phyloP scores from a whole-genome alignment of 495 filamentous ascomycete species.

The Sporormia fimetaria region DNA sequence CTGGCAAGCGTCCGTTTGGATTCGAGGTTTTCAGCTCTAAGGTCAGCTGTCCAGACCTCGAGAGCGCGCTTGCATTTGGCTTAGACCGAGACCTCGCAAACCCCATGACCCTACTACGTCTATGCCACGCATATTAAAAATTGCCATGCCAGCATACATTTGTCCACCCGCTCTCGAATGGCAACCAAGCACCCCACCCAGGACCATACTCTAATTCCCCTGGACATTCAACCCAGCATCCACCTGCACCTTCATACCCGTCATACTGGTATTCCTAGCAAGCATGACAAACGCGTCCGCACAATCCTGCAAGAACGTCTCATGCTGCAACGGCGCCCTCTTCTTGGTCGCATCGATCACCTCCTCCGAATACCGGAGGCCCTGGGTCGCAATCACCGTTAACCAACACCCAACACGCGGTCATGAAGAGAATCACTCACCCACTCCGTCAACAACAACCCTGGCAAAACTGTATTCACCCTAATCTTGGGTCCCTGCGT shows the following conservation, averaged over 20 bases:
- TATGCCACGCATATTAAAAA: too few relatives aligned
- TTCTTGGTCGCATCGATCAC: slow-evolving; percentile 26
- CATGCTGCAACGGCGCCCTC: slow-evolving; percentile 29
- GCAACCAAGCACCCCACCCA: background rate
- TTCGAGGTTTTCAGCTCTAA: too few relatives aligned
- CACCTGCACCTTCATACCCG: slow-evolving; percentile 31
- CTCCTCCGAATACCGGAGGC: slow-evolving; percentile 27
- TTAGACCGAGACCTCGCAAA: too few relatives aligned
- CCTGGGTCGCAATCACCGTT: slow-evolving; percentile 10
- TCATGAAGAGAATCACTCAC: slow-evolving; percentile 33
- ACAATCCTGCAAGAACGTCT: slow-evolving; percentile 33
- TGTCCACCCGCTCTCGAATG: too few relatives aligned
- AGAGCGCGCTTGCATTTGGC: too few relatives aligned
- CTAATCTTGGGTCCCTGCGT: slow-evolving; percentile 55
- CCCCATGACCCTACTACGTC: too few relatives aligned
- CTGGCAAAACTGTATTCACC: slow-evolving; percentile 57
- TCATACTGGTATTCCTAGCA: slow-evolving; percentile 35
- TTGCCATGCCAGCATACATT: too few relatives aligned
- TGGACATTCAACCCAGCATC: slow-evolving; percentile 22
- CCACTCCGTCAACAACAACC: slow-evolving; percentile 64
- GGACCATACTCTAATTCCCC: slow-evolving; percentile 3
- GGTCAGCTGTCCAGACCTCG: too few relatives aligned
- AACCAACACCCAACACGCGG: background rate
- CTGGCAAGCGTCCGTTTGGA: too few relatives aligned
- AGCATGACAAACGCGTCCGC: slow-evolving; percentile 33